Evolutionary conservation across 2,329 filamentous ascomycete genomes (phyloP), one percentile per base, ranked within the genome.

Genomic region (Penicillium sp.): DNA sequence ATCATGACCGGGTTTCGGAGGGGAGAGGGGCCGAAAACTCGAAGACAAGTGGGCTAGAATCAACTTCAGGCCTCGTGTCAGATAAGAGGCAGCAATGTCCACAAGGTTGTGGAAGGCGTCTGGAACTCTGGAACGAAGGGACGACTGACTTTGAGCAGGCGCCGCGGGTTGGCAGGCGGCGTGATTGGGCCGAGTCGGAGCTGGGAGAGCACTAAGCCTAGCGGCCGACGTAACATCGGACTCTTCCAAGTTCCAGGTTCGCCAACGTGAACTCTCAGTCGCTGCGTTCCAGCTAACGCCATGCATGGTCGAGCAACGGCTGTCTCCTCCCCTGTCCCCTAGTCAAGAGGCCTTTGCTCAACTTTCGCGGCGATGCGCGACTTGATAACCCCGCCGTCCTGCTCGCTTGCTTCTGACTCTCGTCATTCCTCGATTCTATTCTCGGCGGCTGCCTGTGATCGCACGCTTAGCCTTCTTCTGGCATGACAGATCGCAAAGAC

Each of bases 341-440:
- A 49, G 63, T 60, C 58, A 4, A 26, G 57, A 63, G 65, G 65
- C 66, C 63, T 64, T 68, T 70, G 67, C 66, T 68, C 64, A 60
- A 60, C 44, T 52, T 58, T 60, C 38, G 47, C 56, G 46, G 47
- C 61, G 61, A 63, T 62, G 60, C 48, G 54, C 60, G 56, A 47
- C 51, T 56, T 61, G 56, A 57, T 50, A 63, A 64, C 66, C 67
- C 65, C 67, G 65, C 67, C 57, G 65, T 58, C 38, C 54, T 68
- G 58, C 48, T 62, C 50, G 31, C 56, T 30, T 50, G 56, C 52
- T 62, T 30, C 47, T 47, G 26, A 26, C 56, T 31, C 23, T 54
- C 41, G 15, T 45, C 41, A 50, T 55, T 60, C 17, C 35, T 56
- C 50, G 30, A 30, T 46, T 60, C 45, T 60, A 48, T 51, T 58